These are phyloP conservation scores for Aureobasidium sp. DNA, from an alignment of 2,329 filamentous ascomycete genomes.

Conservation along the genomic window DNA sequence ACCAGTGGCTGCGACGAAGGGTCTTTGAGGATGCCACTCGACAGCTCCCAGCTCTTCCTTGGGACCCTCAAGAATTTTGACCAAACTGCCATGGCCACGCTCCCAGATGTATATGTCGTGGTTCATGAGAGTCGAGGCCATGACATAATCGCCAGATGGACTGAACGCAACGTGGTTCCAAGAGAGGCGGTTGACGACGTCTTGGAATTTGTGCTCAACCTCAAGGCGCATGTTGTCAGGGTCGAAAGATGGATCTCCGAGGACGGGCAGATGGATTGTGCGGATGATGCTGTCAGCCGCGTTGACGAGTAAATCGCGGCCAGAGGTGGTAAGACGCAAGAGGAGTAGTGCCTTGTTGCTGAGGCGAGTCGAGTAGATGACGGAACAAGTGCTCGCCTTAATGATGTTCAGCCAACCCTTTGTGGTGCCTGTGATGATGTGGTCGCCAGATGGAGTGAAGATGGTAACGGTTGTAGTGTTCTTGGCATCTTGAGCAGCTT, in stretches of 20 bases:
- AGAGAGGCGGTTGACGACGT: constrained; percentile 85
- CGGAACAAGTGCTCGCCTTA: constrained; percentile 67
- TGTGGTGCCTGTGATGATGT: constrained; percentile 86
- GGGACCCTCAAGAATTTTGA: constrained; percentile 93
- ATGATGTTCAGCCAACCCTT: constrained; percentile 97
- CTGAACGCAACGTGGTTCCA: constrained; percentile 98
- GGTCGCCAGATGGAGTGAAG: constrained; percentile 75
- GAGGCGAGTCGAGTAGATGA: constrained; percentile 83
- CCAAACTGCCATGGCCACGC: constrained; percentile 80
- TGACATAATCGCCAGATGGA: constrained; percentile 88
- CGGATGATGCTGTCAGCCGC: constrained; percentile 91
- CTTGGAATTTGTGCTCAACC: constrained; percentile 96
- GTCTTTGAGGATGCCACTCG: constrained; percentile 89
- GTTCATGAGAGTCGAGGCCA: constrained; percentile 95
- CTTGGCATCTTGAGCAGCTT: constrained; percentile 84
- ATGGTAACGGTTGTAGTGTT: constrained; percentile 90
- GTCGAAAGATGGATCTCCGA: constrained; percentile 55
- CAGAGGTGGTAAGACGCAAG: constrained; percentile 73
- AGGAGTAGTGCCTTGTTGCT: constrained; percentile 83
- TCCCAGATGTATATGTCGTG: constrained; percentile 99
- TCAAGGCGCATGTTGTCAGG: constrained; percentile 80
- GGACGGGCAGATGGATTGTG: constrained; percentile 80
- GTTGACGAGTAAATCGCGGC: constrained; percentile 82
- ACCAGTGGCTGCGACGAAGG: constrained; percentile 82
- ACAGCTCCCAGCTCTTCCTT: constrained; percentile 95